Percentiles rank a stretch among this genome's conserved stretches.
Evolutionary conservation across 1,284 basidiomycete genomes (phyloP).

Genomic region (Phenoliferia sp.): DNA sequence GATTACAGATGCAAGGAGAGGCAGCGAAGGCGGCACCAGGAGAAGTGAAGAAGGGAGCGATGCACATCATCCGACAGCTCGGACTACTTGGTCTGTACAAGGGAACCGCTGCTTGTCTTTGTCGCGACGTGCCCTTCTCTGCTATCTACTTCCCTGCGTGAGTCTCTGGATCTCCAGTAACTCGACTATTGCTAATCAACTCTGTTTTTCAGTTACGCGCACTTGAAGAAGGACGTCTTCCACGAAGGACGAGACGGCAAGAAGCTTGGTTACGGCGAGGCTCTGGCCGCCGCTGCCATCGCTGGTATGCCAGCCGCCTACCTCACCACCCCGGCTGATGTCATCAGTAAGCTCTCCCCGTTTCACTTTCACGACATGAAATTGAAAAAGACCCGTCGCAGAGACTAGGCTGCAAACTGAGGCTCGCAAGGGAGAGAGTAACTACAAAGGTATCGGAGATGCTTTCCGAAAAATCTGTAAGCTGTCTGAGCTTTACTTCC

Average conservation of each 20-base stretch:
- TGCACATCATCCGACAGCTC: conserved; percentile 87
- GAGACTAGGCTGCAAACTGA: conserved; percentile 99
- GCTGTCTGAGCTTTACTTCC: conserved; percentile 38
- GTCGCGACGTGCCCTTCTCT: conserved; percentile 88
- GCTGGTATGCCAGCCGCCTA: conserved; percentile 82
- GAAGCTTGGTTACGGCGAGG: conserved; percentile 84
- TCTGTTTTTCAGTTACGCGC: conserved; percentile 34
- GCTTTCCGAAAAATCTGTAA: conserved; percentile 86
- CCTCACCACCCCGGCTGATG: conserved; percentile 3
- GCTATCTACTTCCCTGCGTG: conserved; percentile 53
- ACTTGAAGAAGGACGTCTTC: conserved; percentile 82
- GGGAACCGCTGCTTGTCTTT: conserved; percentile 74
- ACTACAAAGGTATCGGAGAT: conserved; percentile 86
- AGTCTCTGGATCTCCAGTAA: conserved; percentile 17
- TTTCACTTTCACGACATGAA: background rate
- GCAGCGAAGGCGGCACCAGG: conserved; percentile 67
- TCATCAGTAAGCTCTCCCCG: conserved; percentile 46
- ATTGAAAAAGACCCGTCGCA: background rate
- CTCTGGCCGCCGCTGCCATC: conserved; percentile 70
- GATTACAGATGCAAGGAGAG: conserved; percentile 93
- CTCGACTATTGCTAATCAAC: background rate
- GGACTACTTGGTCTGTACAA: conserved; percentile 90
- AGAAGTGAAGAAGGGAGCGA: conserved; percentile 68
- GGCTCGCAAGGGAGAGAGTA: conserved; percentile 81
- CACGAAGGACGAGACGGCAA: conserved; percentile 94